Conservation (phyloP, 2,329 filamentous ascomycete genomes). For the Sclerotinia trifoliorum region DNA sequence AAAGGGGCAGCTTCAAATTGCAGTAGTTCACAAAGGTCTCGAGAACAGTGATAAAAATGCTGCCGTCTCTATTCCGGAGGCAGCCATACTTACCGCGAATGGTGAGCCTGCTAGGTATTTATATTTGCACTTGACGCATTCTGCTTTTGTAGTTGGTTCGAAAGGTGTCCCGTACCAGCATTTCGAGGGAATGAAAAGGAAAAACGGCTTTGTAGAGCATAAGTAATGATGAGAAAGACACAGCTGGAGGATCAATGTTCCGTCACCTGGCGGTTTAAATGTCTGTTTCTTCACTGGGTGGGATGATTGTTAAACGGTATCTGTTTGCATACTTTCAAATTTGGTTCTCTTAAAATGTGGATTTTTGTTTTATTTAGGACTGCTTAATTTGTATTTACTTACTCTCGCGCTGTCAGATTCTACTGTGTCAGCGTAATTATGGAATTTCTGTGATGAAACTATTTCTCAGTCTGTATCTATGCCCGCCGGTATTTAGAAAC, state of each 20-base stretch:
- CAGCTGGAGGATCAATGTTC: neutral
- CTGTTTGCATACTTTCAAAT: neutral
- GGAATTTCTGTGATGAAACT: neutral
- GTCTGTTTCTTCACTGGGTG: neutral
- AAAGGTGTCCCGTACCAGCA: neutral
- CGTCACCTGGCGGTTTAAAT: no score
- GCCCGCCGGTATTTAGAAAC: neutral
- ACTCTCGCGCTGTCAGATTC: neutral
- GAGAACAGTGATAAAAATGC: neutral
- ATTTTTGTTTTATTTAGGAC: no score
- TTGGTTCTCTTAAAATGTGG: neutral
- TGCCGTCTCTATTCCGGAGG: neutral
- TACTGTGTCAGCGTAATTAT: neutral
- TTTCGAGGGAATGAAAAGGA: conserved; percentile 6
- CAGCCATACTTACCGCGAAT: neutral
- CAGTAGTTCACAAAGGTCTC: neutral
- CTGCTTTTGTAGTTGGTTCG: neutral
- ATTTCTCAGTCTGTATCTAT: neutral
- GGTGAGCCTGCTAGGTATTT: conserved; percentile 8
- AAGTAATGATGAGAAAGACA: neutral
- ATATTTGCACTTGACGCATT: conserved; percentile 24
- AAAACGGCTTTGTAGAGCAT: neutral
- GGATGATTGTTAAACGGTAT: neutral
- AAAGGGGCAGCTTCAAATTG: neutral
- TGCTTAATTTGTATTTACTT: neutral